A percentile compares a stretch with the other conserved stretches of the same genome.
Conservation (phyloP, 352 stramenopile genomes). For the Globisporangium yorkense region DNA sequence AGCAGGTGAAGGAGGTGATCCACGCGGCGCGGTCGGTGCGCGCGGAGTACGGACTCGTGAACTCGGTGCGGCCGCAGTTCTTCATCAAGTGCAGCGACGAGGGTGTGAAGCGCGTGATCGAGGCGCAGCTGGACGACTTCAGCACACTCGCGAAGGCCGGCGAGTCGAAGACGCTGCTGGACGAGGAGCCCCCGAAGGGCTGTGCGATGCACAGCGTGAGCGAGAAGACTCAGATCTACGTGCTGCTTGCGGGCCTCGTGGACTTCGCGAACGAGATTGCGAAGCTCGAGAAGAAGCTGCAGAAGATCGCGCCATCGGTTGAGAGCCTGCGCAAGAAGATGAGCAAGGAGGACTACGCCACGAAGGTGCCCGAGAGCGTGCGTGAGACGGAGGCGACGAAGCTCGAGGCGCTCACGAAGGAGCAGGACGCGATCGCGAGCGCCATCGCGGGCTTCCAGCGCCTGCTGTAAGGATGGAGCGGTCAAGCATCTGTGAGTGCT, state of each 20-base stretch:
- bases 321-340: conserved; percentile 79
- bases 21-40: conserved; percentile 93
- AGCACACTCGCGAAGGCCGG: conserved; percentile 92
- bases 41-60: conserved; percentile 79
- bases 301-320: conserved; percentile 72
- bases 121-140: conserved; percentile 92
- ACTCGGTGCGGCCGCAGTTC: conserved; percentile 73
- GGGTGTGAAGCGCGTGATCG: conserved; percentile 62
- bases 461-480: conserved; percentile 33
- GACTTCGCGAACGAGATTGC: conserved; percentile 88
- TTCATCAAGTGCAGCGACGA: conserved; percentile 89
- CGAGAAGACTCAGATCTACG: conserved; percentile 88
- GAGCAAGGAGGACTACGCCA: conserved; percentile 66
- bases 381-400: conserved; percentile 74
- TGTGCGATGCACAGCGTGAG: conserved; percentile 94
- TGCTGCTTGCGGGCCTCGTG: conserved; percentile 79
- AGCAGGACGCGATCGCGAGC: conserved; percentile 70
- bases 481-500: background rate
- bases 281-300: conserved; percentile 88
- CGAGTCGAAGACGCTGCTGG: conserved; percentile 85
- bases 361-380: conserved; percentile 76
- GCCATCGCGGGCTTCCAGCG: conserved; percentile 78
- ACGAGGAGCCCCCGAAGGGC: conserved; percentile 73
- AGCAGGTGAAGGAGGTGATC: conserved; percentile 92
- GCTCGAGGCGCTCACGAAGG: conserved; percentile 73